Conservation (phyloP, 371 early-diverging fungal species). For the Mortierella sp. region DNA sequence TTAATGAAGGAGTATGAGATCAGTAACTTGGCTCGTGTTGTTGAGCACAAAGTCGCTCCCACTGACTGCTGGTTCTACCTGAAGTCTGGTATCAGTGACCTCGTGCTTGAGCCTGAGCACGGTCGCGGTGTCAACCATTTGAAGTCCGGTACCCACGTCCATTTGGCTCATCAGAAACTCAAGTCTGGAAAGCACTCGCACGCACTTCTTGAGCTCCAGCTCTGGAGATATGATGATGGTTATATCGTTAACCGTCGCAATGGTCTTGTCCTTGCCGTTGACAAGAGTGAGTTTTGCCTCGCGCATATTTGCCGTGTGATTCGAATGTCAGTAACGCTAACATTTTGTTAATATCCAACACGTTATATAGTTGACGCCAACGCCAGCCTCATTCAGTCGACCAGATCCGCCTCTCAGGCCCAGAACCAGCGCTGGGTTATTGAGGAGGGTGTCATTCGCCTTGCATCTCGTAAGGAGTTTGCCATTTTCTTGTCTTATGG, state of each 20-base stretch:
- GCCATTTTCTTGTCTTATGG: constrained; percentile 47
- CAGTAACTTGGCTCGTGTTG: constrained; percentile 34
- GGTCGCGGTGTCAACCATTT: constrained; percentile 38
- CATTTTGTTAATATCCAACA: background rate
- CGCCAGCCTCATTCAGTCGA: constrained; percentile 36
- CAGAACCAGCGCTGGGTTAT: constrained; percentile 42
- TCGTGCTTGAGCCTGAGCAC: constrained; percentile 47
- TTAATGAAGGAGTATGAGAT: constrained; percentile 48
- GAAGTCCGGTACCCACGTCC: constrained; percentile 34
- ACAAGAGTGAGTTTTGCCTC: constrained; percentile 52
- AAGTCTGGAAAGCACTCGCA: constrained; percentile 55
- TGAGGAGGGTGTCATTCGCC: constrained; percentile 40
- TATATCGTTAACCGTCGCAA: constrained; percentile 62
- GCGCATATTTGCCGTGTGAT: background rate
- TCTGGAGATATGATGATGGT: constrained; percentile 66
- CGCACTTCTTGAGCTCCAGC: constrained; percentile 57
- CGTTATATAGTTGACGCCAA: constrained; percentile 23
- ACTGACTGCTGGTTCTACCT: constrained; percentile 53
- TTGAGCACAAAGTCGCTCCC: constrained; percentile 29
- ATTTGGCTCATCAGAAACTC: constrained; percentile 38
- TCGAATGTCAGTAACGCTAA: background rate
- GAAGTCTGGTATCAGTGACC: constrained; percentile 49
- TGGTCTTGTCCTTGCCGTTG: constrained; percentile 40
- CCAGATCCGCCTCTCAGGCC: constrained; percentile 19
- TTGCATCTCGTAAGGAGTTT: constrained; percentile 40